Percentiles rank a stretch among this genome's conserved stretches.
phyloP scores from a whole-genome alignment of 2,329 filamentous ascomycete genomes.

The Dothideomycetes sp. region DNA sequence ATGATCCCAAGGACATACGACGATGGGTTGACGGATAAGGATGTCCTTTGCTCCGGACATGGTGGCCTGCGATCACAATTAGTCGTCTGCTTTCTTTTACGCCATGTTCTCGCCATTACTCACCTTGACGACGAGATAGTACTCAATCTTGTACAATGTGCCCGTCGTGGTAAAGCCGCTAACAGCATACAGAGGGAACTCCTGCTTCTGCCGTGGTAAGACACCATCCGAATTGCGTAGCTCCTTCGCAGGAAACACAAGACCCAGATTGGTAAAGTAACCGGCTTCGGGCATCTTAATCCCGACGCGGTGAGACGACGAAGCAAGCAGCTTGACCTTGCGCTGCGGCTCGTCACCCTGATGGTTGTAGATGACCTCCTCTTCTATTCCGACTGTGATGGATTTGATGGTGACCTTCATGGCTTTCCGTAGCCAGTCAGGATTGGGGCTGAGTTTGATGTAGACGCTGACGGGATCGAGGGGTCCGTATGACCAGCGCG shows the following conservation, averaged over 20 bases:
- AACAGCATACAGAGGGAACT: conserved; percentile 82
- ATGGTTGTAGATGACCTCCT: conserved; percentile 97
- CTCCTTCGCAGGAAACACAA: conserved; percentile 87
- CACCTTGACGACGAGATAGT: conserved; percentile 91
- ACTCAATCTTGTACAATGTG: conserved; percentile 95
- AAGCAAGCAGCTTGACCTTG: conserved; percentile 78
- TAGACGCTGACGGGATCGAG: conserved; percentile 92
- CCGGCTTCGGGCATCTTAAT: conserved; percentile 82
- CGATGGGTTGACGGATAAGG: conserved; percentile 78
- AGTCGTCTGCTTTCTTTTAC: too few relatives aligned
- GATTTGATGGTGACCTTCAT: conserved; percentile 88
- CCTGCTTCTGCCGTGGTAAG: conserved; percentile 71
- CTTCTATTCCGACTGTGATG: conserved; percentile 87
- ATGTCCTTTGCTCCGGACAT: conserved; percentile 85
- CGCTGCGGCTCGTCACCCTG: conserved; percentile 91
- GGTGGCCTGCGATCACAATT: conserved; percentile 80
- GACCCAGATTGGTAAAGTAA: conserved; percentile 83
- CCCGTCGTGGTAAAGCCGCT: conserved; percentile 89
- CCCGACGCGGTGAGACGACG: conserved; percentile 71
- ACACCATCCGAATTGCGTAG: conserved; percentile 79
- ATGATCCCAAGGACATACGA: conserved; percentile 91
- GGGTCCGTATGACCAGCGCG: conserved; percentile 93
- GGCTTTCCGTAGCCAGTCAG: conserved; percentile 83
- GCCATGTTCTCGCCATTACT: too few relatives aligned
- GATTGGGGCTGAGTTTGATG: conserved; percentile 86